These are phyloP conservation scores for Kitagawia praeruptora DNA, from an alignment of 129 eudicot species.

Conservation along the genomic window DNA sequence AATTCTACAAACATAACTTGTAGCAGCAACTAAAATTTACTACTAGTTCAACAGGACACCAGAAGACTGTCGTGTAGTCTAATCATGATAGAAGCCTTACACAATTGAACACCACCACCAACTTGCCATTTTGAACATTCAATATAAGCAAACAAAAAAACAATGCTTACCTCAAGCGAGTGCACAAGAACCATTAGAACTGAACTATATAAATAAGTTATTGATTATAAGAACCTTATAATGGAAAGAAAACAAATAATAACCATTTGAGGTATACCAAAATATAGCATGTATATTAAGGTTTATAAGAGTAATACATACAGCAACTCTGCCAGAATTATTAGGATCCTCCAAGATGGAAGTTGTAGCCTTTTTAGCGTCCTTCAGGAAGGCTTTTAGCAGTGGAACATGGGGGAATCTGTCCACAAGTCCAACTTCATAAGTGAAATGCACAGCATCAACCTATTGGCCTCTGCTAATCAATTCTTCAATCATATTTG, in stretches of 20 bases:
- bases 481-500: slow-evolving; percentile 96
- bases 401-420: slow-evolving; percentile 83
- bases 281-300: not conserved
- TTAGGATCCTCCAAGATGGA: slow-evolving; percentile 75
- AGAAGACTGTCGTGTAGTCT: not conserved
- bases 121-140: not conserved
- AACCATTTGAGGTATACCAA: not conserved
- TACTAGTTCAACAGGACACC: not conserved
- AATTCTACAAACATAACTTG: not conserved
- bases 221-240: not conserved
- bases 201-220: not conserved
- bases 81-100: not conserved
- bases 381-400: slow-evolving; percentile 80
- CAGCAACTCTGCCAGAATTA: slow-evolving; percentile 82
- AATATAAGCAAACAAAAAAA: not conserved
- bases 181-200: not conserved
- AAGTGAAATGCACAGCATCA: slow-evolving; percentile 94
- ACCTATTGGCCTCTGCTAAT: slow-evolving; percentile 97
- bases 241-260: not conserved
- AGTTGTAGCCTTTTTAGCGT: slow-evolving; percentile 84
- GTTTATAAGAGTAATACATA: slow-evolving; percentile 14
- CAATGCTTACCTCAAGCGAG: not conserved
- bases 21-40: not conserved
- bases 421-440: slow-evolving; percentile 86
- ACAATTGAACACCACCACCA: not conserved